phyloP scores from a whole-genome alignment of 768 basidiomycete species.

The Neoboletus brunneissimus region DNA sequence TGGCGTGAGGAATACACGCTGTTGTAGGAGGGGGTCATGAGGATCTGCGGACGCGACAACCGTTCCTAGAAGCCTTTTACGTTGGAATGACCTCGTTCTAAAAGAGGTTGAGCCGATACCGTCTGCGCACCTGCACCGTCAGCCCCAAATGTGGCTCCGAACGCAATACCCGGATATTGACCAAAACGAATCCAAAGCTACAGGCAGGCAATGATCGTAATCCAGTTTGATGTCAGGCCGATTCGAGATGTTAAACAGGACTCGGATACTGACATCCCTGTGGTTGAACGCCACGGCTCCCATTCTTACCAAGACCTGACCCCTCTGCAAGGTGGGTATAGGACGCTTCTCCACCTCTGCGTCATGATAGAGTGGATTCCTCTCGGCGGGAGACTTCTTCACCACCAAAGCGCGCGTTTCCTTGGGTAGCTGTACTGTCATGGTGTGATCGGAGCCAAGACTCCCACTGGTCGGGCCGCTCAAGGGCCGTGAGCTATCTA shows the following conservation, averaged over 20 bases:
- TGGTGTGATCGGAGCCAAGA: neutral
- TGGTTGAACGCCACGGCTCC: constrained; percentile 75
- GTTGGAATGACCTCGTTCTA: neutral
- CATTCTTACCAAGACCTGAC: constrained; percentile 66
- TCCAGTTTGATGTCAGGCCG: neutral
- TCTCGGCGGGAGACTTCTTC: constrained; percentile 38
- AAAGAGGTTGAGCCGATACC: neutral
- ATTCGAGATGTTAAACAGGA: neutral
- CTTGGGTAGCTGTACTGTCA: constrained; percentile 33
- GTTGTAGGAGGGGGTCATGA: constrained; percentile 54
- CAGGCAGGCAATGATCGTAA: neutral
- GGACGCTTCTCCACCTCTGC: constrained; percentile 49
- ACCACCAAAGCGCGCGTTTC: constrained; percentile 50
- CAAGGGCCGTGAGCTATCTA: neutral
- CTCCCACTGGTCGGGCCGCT: neutral
- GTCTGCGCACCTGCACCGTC: constrained; percentile 65
- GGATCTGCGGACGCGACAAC: constrained; percentile 57
- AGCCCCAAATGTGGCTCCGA: constrained; percentile 61
- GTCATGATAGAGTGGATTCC: constrained; percentile 53
- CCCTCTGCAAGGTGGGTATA: constrained; percentile 48
- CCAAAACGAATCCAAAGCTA: constrained; percentile 76
- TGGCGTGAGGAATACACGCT: constrained; percentile 73
- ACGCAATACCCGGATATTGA: constrained; percentile 58
- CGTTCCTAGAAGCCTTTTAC: constrained; percentile 42
- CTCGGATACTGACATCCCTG: constrained; percentile 58